Conservation (phyloP, 257 asterid genomes). For the Lithospermum erythrorhizon region DNA sequence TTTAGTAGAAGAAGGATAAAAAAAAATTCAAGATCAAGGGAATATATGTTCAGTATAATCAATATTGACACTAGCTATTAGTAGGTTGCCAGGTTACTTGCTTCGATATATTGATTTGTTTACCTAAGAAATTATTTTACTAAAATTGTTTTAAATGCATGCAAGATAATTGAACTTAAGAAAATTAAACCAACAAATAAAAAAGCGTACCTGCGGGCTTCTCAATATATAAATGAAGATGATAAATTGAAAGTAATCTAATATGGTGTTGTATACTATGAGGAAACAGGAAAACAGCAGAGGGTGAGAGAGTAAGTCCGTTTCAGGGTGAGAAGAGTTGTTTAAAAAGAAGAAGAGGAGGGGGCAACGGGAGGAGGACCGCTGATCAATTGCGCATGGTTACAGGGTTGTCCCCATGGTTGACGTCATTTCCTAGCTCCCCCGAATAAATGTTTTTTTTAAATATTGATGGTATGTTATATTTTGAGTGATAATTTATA, state of each 20-base stretch:
- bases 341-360: conserved; percentile 11
- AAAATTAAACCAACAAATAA: neutral
- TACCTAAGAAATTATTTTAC: neutral
- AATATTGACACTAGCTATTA: too few relatives aligned
- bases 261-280: conserved; percentile 10
- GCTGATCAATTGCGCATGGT: conserved; percentile 58
- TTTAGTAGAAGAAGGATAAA: neutral
- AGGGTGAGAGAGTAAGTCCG: conserved; percentile 6
- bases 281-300: conserved; percentile 17
- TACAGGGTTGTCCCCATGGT: conserved; percentile 47
- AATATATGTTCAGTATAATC: too few relatives aligned
- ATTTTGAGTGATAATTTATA: too few relatives aligned
- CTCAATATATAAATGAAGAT: too few relatives aligned
- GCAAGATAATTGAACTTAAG: neutral
- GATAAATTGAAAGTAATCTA: neutral
- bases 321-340: conserved; percentile 4
- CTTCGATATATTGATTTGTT: neutral
- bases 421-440: conserved; percentile 26
- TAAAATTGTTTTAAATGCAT: neutral
- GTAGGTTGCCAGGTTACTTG: too few relatives aligned
- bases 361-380: conserved; percentile 25
- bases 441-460: conserved; percentile 6
- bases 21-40: too few relatives aligned
- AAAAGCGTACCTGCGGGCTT: neutral
- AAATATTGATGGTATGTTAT: too few relatives aligned